Evolutionary conservation across 805 yeast species (phyloP), one percentile per base, ranked within the genome.

Genomic region (Candida silvatica): DNA sequence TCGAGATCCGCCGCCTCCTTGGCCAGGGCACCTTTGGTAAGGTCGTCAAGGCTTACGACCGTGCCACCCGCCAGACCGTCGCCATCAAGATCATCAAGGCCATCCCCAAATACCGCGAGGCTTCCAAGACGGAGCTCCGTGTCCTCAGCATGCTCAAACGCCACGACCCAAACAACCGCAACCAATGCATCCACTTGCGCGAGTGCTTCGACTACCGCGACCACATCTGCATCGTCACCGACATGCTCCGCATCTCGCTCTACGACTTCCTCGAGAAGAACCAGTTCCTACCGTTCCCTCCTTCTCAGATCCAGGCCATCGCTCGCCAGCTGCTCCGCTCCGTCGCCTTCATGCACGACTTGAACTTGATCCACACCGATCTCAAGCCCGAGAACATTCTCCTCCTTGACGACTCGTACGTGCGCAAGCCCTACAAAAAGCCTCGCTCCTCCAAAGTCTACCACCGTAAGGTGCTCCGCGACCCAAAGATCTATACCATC

Each of bases 11-110:
- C 23, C 68, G 74, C 38, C 61, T 86, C 23, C 62, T 92, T 37
- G 96, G 96, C 25, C 95, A 86, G 49, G 96, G 96, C 11, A 86
- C 96, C 1, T 86, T 85, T 62, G 95, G 95, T 11, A 86, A 83
- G 50, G 96, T 87, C 5, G 80, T 82, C 27, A 77, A 80, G 38
- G 92, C 94, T n/a, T 69, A 67, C 45, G 97, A 92, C 52, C 63
- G 67, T 35, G 59, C 66, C 15, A 66, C 72, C 30, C 63, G 74
- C 20, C 65, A 69, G 35, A 66, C 67, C 39, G 92, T 86, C 30
- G 99, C 99, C 2, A 81, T 92, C 40, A 92, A 92, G 56, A 83
- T 92, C 41, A 92, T 92, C 34, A 69, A 94, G 38, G 85, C 95
- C 16, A 81, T 92, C 17, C 95, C 87, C 17, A 85, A 94, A 62